Percentiles rank a stretch among this genome's conserved stretches.
Conservation (phyloP, 306 rosid species). For the Cicer yamashitae region DNA sequence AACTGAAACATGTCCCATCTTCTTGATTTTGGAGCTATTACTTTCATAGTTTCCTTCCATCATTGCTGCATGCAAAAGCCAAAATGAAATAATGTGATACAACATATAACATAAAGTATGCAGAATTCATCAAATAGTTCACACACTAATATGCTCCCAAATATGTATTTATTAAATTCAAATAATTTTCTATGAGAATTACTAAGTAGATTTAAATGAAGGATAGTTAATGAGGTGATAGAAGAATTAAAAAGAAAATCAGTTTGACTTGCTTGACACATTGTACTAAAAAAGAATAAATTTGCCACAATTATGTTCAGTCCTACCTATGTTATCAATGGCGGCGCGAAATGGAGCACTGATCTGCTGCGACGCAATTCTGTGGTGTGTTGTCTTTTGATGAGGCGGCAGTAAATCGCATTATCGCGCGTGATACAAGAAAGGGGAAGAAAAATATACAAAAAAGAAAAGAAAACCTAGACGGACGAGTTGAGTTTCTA, state of each 20-base stretch:
- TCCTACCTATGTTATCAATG: background rate
- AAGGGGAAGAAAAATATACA: too few relatives aligned
- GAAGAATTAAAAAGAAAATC: too few relatives aligned
- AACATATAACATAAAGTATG: background rate
- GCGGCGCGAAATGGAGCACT: background rate
- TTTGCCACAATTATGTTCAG: background rate
- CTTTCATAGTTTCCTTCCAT: constrained; percentile 46
- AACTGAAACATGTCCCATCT: constrained; percentile 45
- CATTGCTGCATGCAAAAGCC: constrained; percentile 45
- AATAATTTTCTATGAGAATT: too few relatives aligned
- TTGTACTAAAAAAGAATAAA: background rate
- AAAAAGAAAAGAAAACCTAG: too few relatives aligned
- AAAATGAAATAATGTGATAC: constrained; percentile 27
- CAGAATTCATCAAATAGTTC: too few relatives aligned
- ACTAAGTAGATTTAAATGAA: too few relatives aligned
- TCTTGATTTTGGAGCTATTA: constrained; percentile 34
- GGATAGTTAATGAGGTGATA: too few relatives aligned
- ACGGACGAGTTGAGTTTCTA: too few relatives aligned
- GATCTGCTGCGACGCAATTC: background rate
- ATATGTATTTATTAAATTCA: too few relatives aligned
- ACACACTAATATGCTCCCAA: too few relatives aligned
- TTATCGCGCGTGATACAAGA: too few relatives aligned
- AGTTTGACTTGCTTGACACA: too few relatives aligned
- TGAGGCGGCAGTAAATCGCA: background rate
- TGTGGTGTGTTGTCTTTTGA: background rate